A percentile compares a stretch with the other conserved stretches of the same genome.
phyloP scores from a whole-genome alignment of 768 basidiomycete genomes.

The Russula emetica region DNA sequence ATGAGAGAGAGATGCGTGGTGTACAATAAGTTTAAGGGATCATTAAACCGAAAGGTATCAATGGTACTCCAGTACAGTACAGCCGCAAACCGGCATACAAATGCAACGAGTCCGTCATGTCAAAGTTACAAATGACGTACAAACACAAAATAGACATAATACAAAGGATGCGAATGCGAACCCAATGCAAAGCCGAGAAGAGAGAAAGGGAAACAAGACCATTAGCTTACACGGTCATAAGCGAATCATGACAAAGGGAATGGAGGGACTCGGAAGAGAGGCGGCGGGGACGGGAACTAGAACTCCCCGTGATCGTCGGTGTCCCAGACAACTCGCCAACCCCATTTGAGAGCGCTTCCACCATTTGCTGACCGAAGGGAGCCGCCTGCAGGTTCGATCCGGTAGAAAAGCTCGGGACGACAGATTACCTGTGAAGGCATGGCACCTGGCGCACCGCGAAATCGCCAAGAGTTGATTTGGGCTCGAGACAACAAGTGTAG shows the following conservation, averaged over 20 bases:
- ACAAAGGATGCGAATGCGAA: constrained; percentile 5
- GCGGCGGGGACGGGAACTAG: background rate
- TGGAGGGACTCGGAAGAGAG: background rate
- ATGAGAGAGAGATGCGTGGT: background rate
- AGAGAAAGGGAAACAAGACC: constrained; percentile 6
- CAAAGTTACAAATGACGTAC: constrained; percentile 13
- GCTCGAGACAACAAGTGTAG: constrained; percentile 55
- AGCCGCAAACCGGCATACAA: constrained; percentile 4
- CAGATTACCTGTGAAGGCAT: constrained; percentile 38
- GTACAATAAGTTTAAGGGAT: constrained; percentile 8
- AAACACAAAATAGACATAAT: constrained; percentile 9
- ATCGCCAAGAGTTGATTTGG: constrained; percentile 49
- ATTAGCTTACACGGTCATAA: background rate
- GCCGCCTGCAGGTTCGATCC: constrained; percentile 18
- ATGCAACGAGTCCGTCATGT: constrained; percentile 10
- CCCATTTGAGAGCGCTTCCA: constrained; percentile 26
- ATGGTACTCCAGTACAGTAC: constrained; percentile 1
- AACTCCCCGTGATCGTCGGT: constrained; percentile 5
- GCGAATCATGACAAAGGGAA: background rate
- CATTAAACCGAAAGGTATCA: constrained; percentile 11
- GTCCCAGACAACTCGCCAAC: constrained; percentile 27
- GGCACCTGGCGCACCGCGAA: constrained; percentile 34
- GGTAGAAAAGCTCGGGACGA: constrained; percentile 22
- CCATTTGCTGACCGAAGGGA: background rate
- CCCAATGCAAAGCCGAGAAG: background rate